phyloP scores from a whole-genome alignment of 495 filamentous ascomycete species.

The Hyaloscypha finlandica region DNA sequence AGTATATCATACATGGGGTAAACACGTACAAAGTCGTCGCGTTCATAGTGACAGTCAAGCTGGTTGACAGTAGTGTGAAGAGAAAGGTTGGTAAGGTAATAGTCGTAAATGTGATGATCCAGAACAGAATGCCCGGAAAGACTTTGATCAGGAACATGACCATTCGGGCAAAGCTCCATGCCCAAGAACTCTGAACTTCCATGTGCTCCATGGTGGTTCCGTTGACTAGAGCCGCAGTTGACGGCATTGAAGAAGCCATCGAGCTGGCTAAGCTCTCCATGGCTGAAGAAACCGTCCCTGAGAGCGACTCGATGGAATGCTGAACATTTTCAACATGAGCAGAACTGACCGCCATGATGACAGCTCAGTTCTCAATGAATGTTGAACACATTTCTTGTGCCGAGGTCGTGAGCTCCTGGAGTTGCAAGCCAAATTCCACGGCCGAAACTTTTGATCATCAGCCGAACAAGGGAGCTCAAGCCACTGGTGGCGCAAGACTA shows the following conservation, averaged over 20 bases:
- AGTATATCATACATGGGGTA: not conserved
- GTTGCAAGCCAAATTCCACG: not conserved
- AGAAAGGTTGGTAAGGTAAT: slow-evolving; percentile 88
- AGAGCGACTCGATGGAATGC: slow-evolving; percentile 16
- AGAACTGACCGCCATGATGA: slow-evolving; percentile 21
- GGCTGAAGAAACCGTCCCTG: slow-evolving; percentile 20
- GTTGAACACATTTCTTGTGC: slow-evolving; percentile 10
- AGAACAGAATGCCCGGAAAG: slow-evolving; percentile 78
- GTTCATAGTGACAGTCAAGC: slow-evolving; percentile 96
- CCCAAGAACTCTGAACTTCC: slow-evolving; percentile 42
- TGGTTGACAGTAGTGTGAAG: slow-evolving; percentile 93
- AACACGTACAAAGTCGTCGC: slow-evolving; percentile 82
- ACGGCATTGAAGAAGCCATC: slow-evolving; percentile 17
- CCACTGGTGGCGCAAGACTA: not conserved
- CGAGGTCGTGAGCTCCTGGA: not conserved
- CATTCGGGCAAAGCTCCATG: slow-evolving; percentile 46
- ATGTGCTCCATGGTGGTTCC: slow-evolving; percentile 10
- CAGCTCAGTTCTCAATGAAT: slow-evolving; percentile 11
- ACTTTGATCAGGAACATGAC: slow-evolving; percentile 58
- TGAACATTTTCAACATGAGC: slow-evolving; percentile 11
- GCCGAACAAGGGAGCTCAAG: not conserved
- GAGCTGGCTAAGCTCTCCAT: slow-evolving; percentile 22
- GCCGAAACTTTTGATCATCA: slow-evolving; percentile 2
- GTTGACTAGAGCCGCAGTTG: slow-evolving; percentile 16
- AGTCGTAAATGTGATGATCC: slow-evolving; percentile 79